Conservation (phyloP, 495 filamentous ascomycete genomes). For the Neurospora terricola region DNA sequence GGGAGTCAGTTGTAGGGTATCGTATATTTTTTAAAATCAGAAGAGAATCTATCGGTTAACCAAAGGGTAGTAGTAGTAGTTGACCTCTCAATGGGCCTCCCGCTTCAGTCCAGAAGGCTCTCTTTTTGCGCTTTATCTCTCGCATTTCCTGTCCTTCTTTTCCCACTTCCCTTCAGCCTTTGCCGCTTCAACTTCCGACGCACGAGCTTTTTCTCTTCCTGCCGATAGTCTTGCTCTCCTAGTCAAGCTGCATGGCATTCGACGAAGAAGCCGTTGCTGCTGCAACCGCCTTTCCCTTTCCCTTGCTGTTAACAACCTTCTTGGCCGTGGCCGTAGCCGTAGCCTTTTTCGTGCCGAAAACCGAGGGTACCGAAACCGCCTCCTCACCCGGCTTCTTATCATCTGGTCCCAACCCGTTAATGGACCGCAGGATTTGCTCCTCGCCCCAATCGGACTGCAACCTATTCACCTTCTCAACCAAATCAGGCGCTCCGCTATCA, state of each 20-base stretch:
- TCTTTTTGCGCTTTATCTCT: background rate
- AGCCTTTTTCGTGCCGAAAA: background rate
- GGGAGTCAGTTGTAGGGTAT: background rate
- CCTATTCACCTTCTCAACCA: constrained; percentile 19
- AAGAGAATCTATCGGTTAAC: background rate
- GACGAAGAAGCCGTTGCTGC: constrained; percentile 1
- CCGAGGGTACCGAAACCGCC: constrained; percentile 1
- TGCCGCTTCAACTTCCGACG: background rate
- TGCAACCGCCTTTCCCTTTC: constrained; percentile 15
- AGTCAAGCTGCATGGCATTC: constrained; percentile 9
- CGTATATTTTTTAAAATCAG: background rate
- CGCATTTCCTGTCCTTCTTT: background rate
- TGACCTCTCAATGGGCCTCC: background rate
- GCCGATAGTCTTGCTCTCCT: background rate
- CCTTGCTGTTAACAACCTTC: constrained; percentile 5
- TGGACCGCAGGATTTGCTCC: constrained; percentile 27
- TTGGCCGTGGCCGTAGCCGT: background rate
- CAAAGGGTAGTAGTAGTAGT: background rate
- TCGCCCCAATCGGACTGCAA: constrained; percentile 29
- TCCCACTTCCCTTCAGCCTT: background rate
- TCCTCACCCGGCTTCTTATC: constrained; percentile 21
- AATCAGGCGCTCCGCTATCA: constrained; percentile 11
- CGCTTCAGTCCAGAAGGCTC: background rate
- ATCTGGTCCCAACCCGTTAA: constrained; percentile 22
- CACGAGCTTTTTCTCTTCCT: background rate